Evolutionary conservation across 208 protist species (phyloP), one percentile per base, ranked within the genome.

Genomic region (Acanthamoeba polyphaga): DNA sequence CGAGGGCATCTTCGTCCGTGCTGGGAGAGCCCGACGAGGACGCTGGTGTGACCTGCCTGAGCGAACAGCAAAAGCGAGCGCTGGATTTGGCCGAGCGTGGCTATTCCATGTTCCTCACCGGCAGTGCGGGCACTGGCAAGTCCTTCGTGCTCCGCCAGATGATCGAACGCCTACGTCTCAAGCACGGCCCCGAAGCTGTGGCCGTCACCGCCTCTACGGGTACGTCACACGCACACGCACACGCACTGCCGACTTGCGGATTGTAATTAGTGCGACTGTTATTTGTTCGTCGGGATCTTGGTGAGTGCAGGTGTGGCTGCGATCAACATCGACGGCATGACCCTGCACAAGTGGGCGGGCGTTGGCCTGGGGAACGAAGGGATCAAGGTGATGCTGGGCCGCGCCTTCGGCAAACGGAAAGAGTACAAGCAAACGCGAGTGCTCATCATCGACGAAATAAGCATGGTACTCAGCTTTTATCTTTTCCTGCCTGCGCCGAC

Each of bases 51-150:
- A 24, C 55, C 15, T 24, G 17, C 13, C 66, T 96, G 74, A 88
- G 32, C 6, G 12, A 32, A 6, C 89, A 96, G 51, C 95, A 96
- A 51, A 60, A 19, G 27, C 3, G 60, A n/a, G 53, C 95, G 12
- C 87, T 95, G 6, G 12, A 95, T 5, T 24, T 85, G 15, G 93
- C 84, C 9, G 64, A 95, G 27, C n/a, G 32, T 3, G 93, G 93
- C 32, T 46, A 95, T 2, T 95, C n/a, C 60, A 19, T 97, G 15
- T 97, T 97, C 74, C 94, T 97, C 19, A 97, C 96, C 34, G 96
- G 96, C 43, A 93, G 89, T 49, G 97, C 97, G 10, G 97, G 97
- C 55, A 97, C 96, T 9, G 97, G 97, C 49, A 97, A 97, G 72
- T 96, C 95, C 17, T 97, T 95, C 80, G 62, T 97, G 3, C 88